These are phyloP conservation scores for Sutorius australiensis DNA, from an alignment of 768 basidiomycete species.

Conservation along the genomic window DNA sequence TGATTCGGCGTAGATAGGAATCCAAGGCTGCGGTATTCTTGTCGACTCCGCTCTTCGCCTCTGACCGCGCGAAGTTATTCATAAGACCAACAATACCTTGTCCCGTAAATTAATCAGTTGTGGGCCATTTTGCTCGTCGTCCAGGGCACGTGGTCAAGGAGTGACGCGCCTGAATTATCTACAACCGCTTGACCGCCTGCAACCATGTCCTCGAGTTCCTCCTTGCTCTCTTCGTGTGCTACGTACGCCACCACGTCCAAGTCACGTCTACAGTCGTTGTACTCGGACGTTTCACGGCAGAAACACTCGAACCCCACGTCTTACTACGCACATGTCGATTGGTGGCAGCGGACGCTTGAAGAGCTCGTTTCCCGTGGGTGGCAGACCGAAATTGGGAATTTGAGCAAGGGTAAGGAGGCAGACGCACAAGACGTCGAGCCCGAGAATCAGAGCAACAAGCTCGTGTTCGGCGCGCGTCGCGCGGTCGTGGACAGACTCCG, in stretches of 20 bases:
- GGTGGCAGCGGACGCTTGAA: slow-evolving; percentile 79
- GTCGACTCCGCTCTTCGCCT: not conserved
- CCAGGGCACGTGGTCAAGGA: slow-evolving; percentile 13
- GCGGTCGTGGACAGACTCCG: slow-evolving; percentile 57
- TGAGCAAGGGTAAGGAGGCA: slow-evolving; percentile 7
- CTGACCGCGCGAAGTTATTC: not conserved
- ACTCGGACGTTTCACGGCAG: slow-evolving; percentile 83
- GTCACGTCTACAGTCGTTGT: slow-evolving; percentile 71
- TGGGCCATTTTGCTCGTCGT: not conserved
- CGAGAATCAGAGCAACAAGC: slow-evolving; percentile 39
- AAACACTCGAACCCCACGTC: slow-evolving; percentile 81
- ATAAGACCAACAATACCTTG: not conserved
- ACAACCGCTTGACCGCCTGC: not conserved
- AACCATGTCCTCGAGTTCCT: slow-evolving; percentile 17
- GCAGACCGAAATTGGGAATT: slow-evolving; percentile 33
- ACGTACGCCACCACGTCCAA: slow-evolving; percentile 30
- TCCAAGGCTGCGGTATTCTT: too few relatives aligned
- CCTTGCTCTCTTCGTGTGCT: slow-evolving; percentile 22
- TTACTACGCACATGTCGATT: slow-evolving; percentile 75
- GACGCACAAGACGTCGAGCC: slow-evolving; percentile 4
- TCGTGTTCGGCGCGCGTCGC: slow-evolving; percentile 57
- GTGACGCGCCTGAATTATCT: slow-evolving; percentile 2
- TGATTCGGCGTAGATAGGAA: too few relatives aligned
- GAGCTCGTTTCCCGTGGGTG: slow-evolving; percentile 55
- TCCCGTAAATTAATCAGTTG: not conserved